Conservation (phyloP, 257 asterid species). For the Solanum tarijense region DNA sequence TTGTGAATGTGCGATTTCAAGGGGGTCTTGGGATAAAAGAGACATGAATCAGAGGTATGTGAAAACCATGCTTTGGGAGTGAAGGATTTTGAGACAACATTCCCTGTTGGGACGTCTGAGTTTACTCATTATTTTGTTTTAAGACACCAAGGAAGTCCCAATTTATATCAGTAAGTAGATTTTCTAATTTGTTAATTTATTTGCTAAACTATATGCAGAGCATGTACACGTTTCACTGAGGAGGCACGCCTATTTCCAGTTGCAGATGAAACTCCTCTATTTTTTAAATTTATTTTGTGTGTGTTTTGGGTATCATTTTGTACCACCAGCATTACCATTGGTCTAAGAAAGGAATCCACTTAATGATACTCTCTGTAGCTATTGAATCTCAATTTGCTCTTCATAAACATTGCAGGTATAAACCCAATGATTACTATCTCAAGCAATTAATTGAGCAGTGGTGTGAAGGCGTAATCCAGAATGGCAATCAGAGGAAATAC, state of each 20-base stretch:
- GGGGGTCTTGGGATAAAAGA: neutral
- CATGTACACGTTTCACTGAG: neutral
- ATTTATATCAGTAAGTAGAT: neutral
- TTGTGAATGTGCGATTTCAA: neutral
- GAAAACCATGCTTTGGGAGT: neutral
- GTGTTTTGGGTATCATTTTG: neutral
- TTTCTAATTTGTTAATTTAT: neutral
- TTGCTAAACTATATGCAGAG: neutral
- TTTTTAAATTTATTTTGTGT: neutral
- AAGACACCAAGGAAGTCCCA: neutral
- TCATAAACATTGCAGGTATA: conserved; percentile 46
- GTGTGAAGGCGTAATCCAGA: conserved; percentile 87
- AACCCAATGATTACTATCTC: conserved; percentile 76
- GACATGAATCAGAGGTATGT: neutral
- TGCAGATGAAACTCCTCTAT: neutral
- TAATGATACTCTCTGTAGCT: neutral
- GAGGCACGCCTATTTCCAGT: too few species aligned
- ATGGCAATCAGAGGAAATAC: conserved; percentile 18
- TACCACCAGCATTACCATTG: neutral
- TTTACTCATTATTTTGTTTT: neutral
- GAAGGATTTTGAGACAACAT: neutral
- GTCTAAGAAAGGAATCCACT: neutral
- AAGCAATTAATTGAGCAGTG: conserved; percentile 92
- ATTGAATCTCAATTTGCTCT: neutral
- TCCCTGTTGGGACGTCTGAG: neutral